Base-by-base conservation (phyloP, 73 alveolate species). In the Paramecium sonneborni region DNA sequence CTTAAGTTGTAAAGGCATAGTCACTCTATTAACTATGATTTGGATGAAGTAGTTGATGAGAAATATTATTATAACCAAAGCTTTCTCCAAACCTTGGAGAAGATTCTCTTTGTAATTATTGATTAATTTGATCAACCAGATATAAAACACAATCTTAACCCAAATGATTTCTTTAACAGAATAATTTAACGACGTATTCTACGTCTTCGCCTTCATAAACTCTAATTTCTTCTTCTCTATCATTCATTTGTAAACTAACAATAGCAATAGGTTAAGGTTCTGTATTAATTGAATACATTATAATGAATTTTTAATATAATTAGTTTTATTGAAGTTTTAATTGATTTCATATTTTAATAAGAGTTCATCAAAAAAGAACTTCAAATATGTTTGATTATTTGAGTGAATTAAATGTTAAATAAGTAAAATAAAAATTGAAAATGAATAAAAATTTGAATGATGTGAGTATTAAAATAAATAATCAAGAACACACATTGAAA, bases 21-120 rank as follows among this genome's bases (percentile, higher is more conserved):
- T 72, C 86, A 72, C 86, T 72, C 20, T 72, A 38, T 37, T 72
- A 28, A 72, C 58, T 35, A 12, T 37, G 24, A 72, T 62, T 72
- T 32, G 86, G 67, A 14, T 72, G 5, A 3, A 72, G 26, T 21
- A 32, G 39, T 62, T 26, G 44, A 26, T 24, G 48, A 30, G 39
- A 62, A 62, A 12, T 30, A 1, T 30, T 14, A 62, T 62, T 34
- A 3, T 72, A 34, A 12, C 62, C 62, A 72, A 72, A 35, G 44
- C 86, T 35, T 4, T 72, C 86, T 41, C 86, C 58, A 72, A 72
- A 72, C 18, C 86, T 14, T 32, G 86, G 86, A 0, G 86, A 72
- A 5, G 55, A 41, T 38, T 72, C 86, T 72, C 86, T 72, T 72
- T 72, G 5, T 38, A 72, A 21, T 72, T 72, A 38, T 18, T 72